Evolutionary conservation across 768 basidiomycete genomes (phyloP), one percentile per base, ranked within the genome.

Genomic region (Leccinum broughii): DNA sequence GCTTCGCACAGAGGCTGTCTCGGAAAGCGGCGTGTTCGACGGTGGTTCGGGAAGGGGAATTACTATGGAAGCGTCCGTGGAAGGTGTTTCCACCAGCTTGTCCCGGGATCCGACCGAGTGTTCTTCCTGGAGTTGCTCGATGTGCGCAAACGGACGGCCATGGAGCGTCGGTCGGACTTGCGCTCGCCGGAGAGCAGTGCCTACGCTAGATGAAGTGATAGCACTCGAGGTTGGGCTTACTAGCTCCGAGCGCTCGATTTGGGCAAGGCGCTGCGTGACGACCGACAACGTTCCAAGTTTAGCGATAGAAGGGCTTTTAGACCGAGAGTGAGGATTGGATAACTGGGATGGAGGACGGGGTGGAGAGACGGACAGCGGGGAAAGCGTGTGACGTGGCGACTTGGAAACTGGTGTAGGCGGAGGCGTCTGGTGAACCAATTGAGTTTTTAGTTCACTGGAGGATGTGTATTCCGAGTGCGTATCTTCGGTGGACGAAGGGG

Each of bases 251-350:
- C 69, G 63, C 65, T 87, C 80, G 13, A 89, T 82, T 65, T 88
- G 81, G 10, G 85, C 84, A 14, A 88, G 78, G 37, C 88, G 83
- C 62, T 86, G 83, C 60, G 81, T 83, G 51, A 90, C 89, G 24
- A 89, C 81, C 6, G 87, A 89, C 41, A 83, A 71, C 57, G 80
- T 79, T 59, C 79, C 82, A 15, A 90, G 78, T 58, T 88, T 85
- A 26, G 80, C 74, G 49, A 90, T 83, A 7, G 88, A 89, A 5
- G 87, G 84, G 59, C 85, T 88, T 56, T 69, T 75, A 20, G 70
- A 67, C 56, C 69, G 76, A 60, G 67, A 70, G 22, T 59, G 55
- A 50, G 72, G 71, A 51, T 66, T 59, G n/a, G 70, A 68, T 17
- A 64, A 7, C 39, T 64, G 72, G 51, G 71, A 68, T 20, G 67